Base-by-base conservation (phyloP, 2,329 filamentous ascomycete genomes). In the Botrytis byssoidea region DNA sequence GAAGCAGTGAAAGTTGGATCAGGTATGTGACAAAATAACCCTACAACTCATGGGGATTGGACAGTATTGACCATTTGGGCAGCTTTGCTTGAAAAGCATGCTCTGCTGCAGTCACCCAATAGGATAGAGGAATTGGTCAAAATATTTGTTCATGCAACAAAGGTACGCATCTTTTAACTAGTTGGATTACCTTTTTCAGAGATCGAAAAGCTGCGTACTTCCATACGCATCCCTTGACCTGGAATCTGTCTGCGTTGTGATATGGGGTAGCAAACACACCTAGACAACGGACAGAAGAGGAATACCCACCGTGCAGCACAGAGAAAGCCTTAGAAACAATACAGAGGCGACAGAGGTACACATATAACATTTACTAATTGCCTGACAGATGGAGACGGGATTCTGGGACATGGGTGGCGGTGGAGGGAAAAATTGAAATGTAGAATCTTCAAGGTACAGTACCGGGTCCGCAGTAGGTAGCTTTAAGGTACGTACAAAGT, bases 101-200 rank as follows among this genome's bases (percentile, higher is more conserved):
- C 92, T 25, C 84, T 87, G n/a, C 84, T 89, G 67, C 92, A 95
- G 77, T 95, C 93, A 3, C 90, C 92, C 0, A 85, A 85, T 55
- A 86, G 94, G 61, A 88, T 98, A 74, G 94, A 97, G 78, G 92
- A 97, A 80, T 84, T 98, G 68, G 89, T 95, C 64, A 86, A 88
- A 76, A 93, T 98, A 69, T 98, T 98, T 80, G 89, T 94, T 65
- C 92, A 94, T 78, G 93, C 92, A n/a, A 97, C 94, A 25, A 92
- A 91, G 85, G 92, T 93, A 82, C 83, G 87, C 80, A 70, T 48
- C n/a, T 40, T 68, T 2, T 71, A 20, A 18, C 5, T 5, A 51
- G 12, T n/a, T 8, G 25, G 32, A 29, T 8, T 4, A 29, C 25
- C n/a, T n/a, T 32, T 29, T 51, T 8, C 25, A n/a, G 35, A 59